Base-by-base conservation (phyloP, 1,284 basidiomycete genomes). In the Sporisorium exsertum region DNA sequence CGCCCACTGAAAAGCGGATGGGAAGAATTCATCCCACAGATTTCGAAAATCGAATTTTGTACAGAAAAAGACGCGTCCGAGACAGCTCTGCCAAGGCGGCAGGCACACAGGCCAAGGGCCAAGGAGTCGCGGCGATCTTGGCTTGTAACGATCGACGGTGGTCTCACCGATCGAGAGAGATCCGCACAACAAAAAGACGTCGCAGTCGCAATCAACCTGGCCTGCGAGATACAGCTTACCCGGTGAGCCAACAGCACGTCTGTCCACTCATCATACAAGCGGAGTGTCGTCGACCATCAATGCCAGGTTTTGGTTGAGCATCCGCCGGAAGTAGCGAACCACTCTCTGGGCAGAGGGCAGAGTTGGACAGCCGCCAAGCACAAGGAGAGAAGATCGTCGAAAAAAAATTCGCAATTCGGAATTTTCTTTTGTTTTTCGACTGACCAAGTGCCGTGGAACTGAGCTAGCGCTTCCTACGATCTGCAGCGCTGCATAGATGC, bases 381-480 rank as follows among this genome's bases (percentile, higher is more conserved):
- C 13, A 26, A 13, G 27, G 27, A 24, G 18, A 18, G 24, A 47
- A 16, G 24, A 47, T 27, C 26, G 24, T 46, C 10, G 24, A 16
- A 24, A 13, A 47, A 47, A 47, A 27, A 27, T 26, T 24, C 20
- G 46, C 46, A 27, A 47, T 16, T 47, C 15, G 46, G 46, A 27
- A 13, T 27, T 18, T 27, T 27, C 26, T 24, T 16, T 26, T 47
- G n/a, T 16, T 27, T 47, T 26, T 47, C 16, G 46, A 35, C 33
- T 15, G 8, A 3, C 33, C 33, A 35, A 35, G 7, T 47, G 46
- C 46, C 26, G 46, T 16, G 46, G 27, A 27, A 27, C 16, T 47
- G 46, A 47, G 46, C 24, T 47, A 47, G 27, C 46, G 24, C 46
- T 47, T 47, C 46, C 46, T 15, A 47, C 24, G 46, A 47, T 16